Base-by-base conservation (phyloP, 2,329 filamentous ascomycete species). In the Pyrenophora tritici-repentis region DNA sequence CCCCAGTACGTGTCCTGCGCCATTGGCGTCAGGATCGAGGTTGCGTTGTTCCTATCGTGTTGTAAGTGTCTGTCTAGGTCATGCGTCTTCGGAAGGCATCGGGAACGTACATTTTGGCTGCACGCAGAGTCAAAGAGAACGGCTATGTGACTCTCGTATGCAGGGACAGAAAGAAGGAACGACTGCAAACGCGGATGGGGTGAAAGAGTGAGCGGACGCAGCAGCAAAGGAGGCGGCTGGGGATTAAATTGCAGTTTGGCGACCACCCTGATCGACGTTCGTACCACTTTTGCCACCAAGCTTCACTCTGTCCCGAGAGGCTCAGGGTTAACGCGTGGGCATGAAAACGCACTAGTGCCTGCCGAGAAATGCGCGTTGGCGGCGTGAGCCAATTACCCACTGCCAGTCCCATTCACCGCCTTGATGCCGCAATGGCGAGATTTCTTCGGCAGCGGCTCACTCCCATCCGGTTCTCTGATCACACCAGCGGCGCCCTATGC, bases 1-100 rank as follows among this genome's bases (percentile, higher is more conserved):
- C 79, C 82, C 84, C 84, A 86, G 74, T 87, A 88, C 40, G 83
- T 83, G 57, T 81, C 79, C 46, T 79, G 75, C 60, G 76, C 68
- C 67, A 70, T 69, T 44, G 68, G 67, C 65, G 67, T 65, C 62
- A 70, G 58, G 42, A 69, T 37, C 6, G 65, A 56, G 17, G 71
- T 70, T 32, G 68, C 70, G 58, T 74, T 74, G 56, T 75, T 75
- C 72, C 72, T 74, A 51, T 38, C 22, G 20, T 35, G 16, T 7
- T 53, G 56, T 69, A 42, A 70, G 66, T 55, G 50, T 47, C 42
- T 29, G 24, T 41, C 34, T 36, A 16, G 33, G 46, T 34, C n/a
- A 22, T 41, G 50, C 31, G 56, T 43, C 16, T 47, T 55, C 51
- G 54, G 54, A 39, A 26, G 10, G 29, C 36, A 34, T 42, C 22